Percentiles rank a stretch among this genome's conserved stretches.
Conservation (phyloP, 139 green algal species). For the Marvania coccoides region DNA sequence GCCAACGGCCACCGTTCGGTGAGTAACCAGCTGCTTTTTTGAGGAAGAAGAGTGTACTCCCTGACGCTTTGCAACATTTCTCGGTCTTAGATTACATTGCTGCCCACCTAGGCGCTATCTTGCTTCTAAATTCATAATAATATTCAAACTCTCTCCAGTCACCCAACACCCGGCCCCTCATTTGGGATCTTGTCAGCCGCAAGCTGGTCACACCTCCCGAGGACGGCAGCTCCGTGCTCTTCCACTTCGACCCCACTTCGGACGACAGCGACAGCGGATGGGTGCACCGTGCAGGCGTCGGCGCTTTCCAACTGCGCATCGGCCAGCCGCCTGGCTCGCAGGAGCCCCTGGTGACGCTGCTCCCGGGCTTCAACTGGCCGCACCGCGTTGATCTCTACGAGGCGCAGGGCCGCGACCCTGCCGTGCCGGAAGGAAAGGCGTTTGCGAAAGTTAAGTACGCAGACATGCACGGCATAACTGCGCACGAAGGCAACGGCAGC, state of each 20-base stretch:
- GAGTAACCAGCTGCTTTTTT: no score
- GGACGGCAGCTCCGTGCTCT: slow-evolving; percentile 9
- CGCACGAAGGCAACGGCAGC: no score
- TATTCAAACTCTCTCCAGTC: no score
- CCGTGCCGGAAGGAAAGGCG: slow-evolving; percentile 33
- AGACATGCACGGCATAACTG: no score
- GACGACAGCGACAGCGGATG: slow-evolving; percentile 34
- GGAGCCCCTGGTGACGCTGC: slow-evolving; percentile 29
- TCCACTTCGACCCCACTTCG: slow-evolving; percentile 18
- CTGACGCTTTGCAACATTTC: no score
- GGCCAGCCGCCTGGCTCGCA: slow-evolving; percentile 26
- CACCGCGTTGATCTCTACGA: slow-evolving; percentile 31
- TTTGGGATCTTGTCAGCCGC: slow-evolving; percentile 23
- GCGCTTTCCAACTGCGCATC: slow-evolving; percentile 38
- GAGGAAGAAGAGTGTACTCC: no score
- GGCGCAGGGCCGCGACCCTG: slow-evolving; percentile 21
- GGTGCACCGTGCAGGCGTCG: slow-evolving; percentile 24
- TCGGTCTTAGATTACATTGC: no score
- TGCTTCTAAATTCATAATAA: no score
- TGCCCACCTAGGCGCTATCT: no score
- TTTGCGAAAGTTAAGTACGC: slow-evolving; percentile 11
- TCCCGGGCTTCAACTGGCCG: neutral
- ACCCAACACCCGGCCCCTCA: slow-evolving; percentile 35
- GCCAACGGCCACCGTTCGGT: slow-evolving; percentile 40
- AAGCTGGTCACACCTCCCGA: neutral